phyloP scores from a whole-genome alignment of 106 monocot species.

The Platanthera zijinensis region DNA sequence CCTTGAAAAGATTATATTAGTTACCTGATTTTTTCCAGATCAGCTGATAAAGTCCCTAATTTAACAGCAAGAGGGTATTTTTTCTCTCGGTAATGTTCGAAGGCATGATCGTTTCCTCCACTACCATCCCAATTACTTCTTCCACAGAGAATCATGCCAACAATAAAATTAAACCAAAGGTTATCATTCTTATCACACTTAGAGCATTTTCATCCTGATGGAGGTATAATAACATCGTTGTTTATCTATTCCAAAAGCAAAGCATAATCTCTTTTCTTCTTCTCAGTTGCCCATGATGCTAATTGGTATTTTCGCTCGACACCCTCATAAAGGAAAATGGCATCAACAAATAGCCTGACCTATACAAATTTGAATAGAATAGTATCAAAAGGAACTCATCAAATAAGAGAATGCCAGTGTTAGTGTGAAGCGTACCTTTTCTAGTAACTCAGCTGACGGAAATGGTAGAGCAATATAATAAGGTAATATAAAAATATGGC shows the following conservation, averaged over 20 bases:
- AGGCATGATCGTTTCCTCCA: constrained; percentile 94
- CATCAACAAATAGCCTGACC: constrained; percentile 91
- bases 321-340: constrained; percentile 68
- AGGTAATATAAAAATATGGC: constrained; percentile 69
- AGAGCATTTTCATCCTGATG: constrained; percentile 89
- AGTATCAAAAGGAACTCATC: neutral
- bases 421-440: constrained; percentile 50
- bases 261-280: constrained; percentile 83
- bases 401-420: neutral
- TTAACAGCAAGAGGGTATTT: constrained; percentile 96
- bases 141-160: constrained; percentile 92
- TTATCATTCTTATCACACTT: constrained; percentile 93
- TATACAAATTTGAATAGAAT: constrained; percentile 15
- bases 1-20: neutral
- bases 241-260: constrained; percentile 68
- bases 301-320: constrained; percentile 78
- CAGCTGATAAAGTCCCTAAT: constrained; percentile 87
- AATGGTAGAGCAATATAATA: constrained; percentile 74
- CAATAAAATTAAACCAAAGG: constrained; percentile 96
- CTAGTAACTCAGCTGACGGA: constrained; percentile 89
- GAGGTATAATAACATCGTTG: constrained; percentile 70
- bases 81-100: constrained; percentile 75
- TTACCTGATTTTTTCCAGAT: constrained; percentile 89
- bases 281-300: constrained; percentile 85
- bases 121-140: constrained; percentile 91